phyloP scores from a whole-genome alignment of 352 stramenopile species.

The Phytophthora vignae region DNA sequence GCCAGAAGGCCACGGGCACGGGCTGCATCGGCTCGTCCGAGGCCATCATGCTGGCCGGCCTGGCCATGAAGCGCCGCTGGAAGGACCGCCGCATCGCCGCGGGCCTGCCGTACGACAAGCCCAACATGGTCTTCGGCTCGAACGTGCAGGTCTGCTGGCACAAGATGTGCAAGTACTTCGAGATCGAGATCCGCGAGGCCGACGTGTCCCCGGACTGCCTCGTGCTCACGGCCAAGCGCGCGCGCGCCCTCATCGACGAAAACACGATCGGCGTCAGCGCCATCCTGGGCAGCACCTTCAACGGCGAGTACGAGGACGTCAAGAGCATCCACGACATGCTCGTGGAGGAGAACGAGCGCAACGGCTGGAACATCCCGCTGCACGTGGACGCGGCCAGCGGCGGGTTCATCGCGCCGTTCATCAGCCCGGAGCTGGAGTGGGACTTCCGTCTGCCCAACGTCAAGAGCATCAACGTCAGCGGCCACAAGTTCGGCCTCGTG shows the following conservation, averaged over 20 bases:
- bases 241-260: slow-evolving; percentile 85
- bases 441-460: slow-evolving; percentile 92
- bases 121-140: slow-evolving; percentile 94
- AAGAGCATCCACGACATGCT: slow-evolving; percentile 92
- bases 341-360: slow-evolving; percentile 81
- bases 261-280: slow-evolving; percentile 93
- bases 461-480: slow-evolving; percentile 94
- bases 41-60: slow-evolving; percentile 90
- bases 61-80: slow-evolving; percentile 94
- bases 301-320: slow-evolving; percentile 94
- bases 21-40: slow-evolving; percentile 94
- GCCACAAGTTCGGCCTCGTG: slow-evolving; percentile 95
- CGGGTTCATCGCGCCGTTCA: slow-evolving; percentile 93
- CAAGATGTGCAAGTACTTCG: slow-evolving; percentile 96
- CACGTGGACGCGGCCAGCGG: slow-evolving; percentile 93
- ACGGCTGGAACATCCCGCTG: slow-evolving; percentile 87
- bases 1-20: slow-evolving; percentile 79
- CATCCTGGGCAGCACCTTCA: slow-evolving; percentile 94
- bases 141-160: slow-evolving; percentile 95
- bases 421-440: slow-evolving; percentile 89
- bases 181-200: slow-evolving; percentile 91
- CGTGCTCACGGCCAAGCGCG: slow-evolving; percentile 85
- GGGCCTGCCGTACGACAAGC: slow-evolving; percentile 83
- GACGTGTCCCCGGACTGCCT: slow-evolving; percentile 88
- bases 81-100: slow-evolving; percentile 83